phyloP scores from a whole-genome alignment of 2,329 filamentous ascomycete species.

The Aspergillus ochraceus region DNA sequence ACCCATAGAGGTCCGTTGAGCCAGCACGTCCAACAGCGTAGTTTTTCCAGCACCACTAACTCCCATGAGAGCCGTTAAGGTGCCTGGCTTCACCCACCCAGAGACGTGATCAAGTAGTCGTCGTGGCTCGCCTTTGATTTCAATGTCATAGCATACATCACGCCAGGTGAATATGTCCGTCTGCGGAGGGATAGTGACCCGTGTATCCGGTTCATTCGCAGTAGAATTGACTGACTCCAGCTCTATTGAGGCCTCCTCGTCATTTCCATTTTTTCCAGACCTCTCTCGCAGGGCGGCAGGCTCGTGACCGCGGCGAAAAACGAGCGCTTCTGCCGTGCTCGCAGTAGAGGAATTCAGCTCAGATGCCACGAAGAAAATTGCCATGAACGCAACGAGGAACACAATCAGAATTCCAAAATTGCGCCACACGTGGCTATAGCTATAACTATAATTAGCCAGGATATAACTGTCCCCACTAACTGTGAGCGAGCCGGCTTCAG shows the following conservation, averaged over 20 bases:
- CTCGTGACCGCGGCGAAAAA: constrained; percentile 63
- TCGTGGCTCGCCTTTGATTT: constrained; percentile 64
- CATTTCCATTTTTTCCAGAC: constrained; percentile 2
- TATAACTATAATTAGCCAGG: constrained; percentile 56
- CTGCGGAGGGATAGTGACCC: constrained; percentile 48
- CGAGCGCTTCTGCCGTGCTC: constrained; percentile 73
- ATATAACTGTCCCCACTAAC: constrained; percentile 64
- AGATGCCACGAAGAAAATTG: constrained; percentile 56
- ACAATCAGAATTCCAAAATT: constrained; percentile 70
- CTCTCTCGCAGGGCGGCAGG: constrained; percentile 8
- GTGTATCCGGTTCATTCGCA: background rate
- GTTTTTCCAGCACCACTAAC: constrained; percentile 89
- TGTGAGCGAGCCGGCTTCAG: constrained; percentile 51
- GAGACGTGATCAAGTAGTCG: constrained; percentile 80
- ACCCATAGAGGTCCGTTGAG: constrained; percentile 80
- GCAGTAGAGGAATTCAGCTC: constrained; percentile 59
- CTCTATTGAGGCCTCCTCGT: background rate
- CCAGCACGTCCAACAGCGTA: constrained; percentile 80
- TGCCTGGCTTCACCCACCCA: constrained; percentile 91
- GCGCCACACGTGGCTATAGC: constrained; percentile 60
- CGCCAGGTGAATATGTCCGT: constrained; percentile 79
- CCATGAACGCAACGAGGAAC: constrained; percentile 61
- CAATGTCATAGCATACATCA: constrained; percentile 67
- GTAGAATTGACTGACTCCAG: background rate
- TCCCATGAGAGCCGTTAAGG: constrained; percentile 84